Evolutionary conservation across 768 basidiomycete species (phyloP), one percentile per base, ranked within the genome.

Genomic region (Suillus ampliporus): DNA sequence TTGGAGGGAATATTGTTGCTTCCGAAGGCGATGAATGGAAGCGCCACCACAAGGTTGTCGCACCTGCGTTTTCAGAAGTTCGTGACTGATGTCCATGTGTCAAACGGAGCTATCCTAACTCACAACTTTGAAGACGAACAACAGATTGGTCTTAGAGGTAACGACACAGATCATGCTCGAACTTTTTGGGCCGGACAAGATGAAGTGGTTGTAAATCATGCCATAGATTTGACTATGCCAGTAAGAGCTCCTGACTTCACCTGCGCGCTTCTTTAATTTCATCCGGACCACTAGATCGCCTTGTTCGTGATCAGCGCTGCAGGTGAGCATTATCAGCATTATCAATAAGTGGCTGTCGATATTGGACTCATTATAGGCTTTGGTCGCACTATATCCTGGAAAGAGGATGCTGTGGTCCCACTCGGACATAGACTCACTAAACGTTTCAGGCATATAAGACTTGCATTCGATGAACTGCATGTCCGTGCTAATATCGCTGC

Each of bases 1-100:
- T 83, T 68, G 89, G 89, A 7, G 68, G 69, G 7, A 91, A 90
- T 65, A 85, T 90, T 48, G 81, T 90, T n/a, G 82, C 80, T 2
- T 84, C 86, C 0, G 89, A 90, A 66, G 85, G 83, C 23, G 83
- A 85, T 4, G 79, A 85, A 62, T 90, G 88, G 88, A 88, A 88
- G 71, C 82, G 82, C 34, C 87, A 87, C 64, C 75, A 88, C 51
- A 87, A 85, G 69, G 82, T 90, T 44, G 76, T 83, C 19, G 86
- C 85, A 1, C 87, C 88, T n/a, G 83, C 86, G 0, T 90, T 89
- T 70, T 85, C 85, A 71, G 74, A 63, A 61, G 69, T 50, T 44
- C 60, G 35, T 53, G 58, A 17, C 58, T 28, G 11, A 40, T 19
- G 31, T 15, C 57, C 10, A 38, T 15, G 43, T 14, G 15, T 21